Base-by-base conservation (phyloP, 495 filamentous ascomycete genomes). In the Daldinia vernicosa region DNA sequence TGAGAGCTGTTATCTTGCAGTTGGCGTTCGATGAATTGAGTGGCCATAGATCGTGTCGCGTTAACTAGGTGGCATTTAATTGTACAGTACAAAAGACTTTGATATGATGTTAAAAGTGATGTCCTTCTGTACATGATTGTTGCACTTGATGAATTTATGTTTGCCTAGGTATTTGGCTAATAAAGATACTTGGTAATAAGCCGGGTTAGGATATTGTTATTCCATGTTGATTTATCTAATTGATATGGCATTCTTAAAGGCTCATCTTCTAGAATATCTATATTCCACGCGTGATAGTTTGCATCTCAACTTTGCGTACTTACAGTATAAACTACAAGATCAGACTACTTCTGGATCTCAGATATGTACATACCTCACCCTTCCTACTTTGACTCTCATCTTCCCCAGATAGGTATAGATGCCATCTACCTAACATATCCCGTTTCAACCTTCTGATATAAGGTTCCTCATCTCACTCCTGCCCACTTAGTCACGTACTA, bases 21-120 rank as follows among this genome's bases (percentile, higher is more conserved):
- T 63, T 50, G 37, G 51, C 22, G 27, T 70, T 62, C 43, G 57
- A 66, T 57, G 59, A 43, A 52, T 55, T 55, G 24, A 47, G 24
- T 53, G 50, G 27, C 26, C 15, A 53, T 30, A 53, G 50, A 30
- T 30, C 50, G 17, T 30, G 50, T 53, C 50, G 27, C 50, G 50
- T 53, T 53, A 53, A 53, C 50, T 30, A 53, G 50, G 50, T 53
- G 50, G 27, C 27, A 53, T 28, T 53, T 53, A 53, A 53, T 53
- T 30, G 50, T 53, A 53, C 50, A 28, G 50, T 53, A 30, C 17
- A 30, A 27, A 51, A 53, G 27, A 14, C 19, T 47, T 47, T 24
- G 43, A 22, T 11, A 47, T 24, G 43, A 47, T 47, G 43, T 47
- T 47, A 47, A 22, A 22, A 47, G 43, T 47, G 50, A 53, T 30